Evolutionary conservation across 2,329 filamentous ascomycete species (phyloP).

Genomic region (Chaetomium sp.): DNA sequence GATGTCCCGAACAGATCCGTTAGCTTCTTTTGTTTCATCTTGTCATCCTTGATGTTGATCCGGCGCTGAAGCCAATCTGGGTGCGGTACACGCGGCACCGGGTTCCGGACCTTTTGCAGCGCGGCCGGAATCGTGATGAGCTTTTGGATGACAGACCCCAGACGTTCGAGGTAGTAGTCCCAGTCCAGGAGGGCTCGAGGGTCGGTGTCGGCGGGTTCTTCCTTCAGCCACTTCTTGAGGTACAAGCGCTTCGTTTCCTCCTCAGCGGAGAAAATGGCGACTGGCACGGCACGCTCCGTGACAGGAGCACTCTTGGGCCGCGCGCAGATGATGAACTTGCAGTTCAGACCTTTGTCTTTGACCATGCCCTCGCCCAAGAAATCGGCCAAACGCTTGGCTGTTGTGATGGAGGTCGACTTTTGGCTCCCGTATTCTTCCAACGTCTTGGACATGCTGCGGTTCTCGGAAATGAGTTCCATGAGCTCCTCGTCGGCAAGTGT

Average conservation of each 20-base stretch:
- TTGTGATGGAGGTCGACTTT: slow-evolving; percentile 99
- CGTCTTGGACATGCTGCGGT: slow-evolving; percentile 96
- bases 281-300: slow-evolving; percentile 87
- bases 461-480: slow-evolving; percentile 99
- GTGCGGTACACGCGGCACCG: slow-evolving; percentile 86
- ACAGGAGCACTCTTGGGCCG: slow-evolving; percentile 82
- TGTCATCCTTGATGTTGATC: slow-evolving; percentile 93
- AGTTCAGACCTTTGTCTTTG: slow-evolving; percentile 98
- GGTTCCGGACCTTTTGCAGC: slow-evolving; percentile 89
- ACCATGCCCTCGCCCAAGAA: slow-evolving; percentile 98
- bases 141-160: slow-evolving; percentile 97
- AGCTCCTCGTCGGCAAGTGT: slow-evolving; percentile 94
- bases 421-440: slow-evolving; percentile 92
- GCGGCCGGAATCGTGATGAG: slow-evolving; percentile 97
- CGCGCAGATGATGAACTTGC: slow-evolving; percentile 97
- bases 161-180: slow-evolving; percentile 92
- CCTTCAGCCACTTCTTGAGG: slow-evolving; percentile 89
- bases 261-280: slow-evolving; percentile 95
- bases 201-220: slow-evolving; percentile 87
- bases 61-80: slow-evolving; percentile 94
- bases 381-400: slow-evolving; percentile 86
- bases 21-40: slow-evolving; percentile 97
- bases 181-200: slow-evolving; percentile 87
- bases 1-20: slow-evolving; percentile 68
- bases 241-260: slow-evolving; percentile 81